Percentiles rank a stretch among this genome's conserved stretches.
Conservation (phyloP, 176 grass and related monocot species). For the Bothriochloa decipiens region DNA sequence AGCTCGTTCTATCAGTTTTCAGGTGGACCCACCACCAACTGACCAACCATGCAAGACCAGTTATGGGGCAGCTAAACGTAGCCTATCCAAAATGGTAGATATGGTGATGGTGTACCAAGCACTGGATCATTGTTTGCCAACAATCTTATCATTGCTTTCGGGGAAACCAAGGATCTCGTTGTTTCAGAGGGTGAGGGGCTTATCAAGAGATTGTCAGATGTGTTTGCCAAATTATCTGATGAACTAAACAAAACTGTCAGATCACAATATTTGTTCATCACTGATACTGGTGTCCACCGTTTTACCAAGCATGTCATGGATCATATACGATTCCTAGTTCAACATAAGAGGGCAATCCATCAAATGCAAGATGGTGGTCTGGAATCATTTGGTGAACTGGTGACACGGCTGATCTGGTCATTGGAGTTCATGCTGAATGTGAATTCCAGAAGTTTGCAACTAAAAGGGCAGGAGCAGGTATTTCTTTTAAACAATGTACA, state of each 20-base stretch:
- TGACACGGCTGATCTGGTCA: neutral
- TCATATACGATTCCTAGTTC: neutral
- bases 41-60: neutral
- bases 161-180: slow-evolving; percentile 11
- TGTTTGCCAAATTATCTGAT: neutral
- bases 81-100: slow-evolving; percentile 4
- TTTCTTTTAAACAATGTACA: slow-evolving; percentile 14
- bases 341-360: neutral
- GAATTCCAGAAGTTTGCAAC: neutral
- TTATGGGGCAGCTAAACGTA: neutral
- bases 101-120: slow-evolving; percentile 10
- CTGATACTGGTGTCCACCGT: slow-evolving; percentile 21
- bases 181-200: neutral
- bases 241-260: neutral
- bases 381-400: neutral
- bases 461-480: neutral
- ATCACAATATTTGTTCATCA: slow-evolving; percentile 2
- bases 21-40: neutral
- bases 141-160: slow-evolving; percentile 2
- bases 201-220: neutral
- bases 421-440: neutral
- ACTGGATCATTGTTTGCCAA: neutral
- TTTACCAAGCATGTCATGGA: neutral
- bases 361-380: neutral
- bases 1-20: slow-evolving; percentile 7